phyloP scores from a whole-genome alignment of 2,329 filamentous ascomycete genomes.

The Epichloe aotearoae region DNA sequence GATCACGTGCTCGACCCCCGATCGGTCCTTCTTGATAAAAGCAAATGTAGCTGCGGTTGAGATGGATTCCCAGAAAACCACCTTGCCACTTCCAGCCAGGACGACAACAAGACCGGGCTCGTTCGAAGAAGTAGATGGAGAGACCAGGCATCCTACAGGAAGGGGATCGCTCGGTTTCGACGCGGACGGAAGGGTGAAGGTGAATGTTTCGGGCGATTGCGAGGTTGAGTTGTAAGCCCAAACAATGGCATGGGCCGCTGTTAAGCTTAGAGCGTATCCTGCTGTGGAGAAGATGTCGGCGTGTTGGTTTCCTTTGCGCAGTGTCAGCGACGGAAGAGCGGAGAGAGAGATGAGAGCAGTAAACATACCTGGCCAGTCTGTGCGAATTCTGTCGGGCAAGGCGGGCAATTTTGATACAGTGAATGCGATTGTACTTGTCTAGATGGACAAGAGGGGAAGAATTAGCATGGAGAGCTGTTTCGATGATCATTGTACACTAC shows the following conservation, averaged over 20 bases:
- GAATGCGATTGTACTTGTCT: conserved; percentile 79
- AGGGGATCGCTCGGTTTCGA: conserved; percentile 57
- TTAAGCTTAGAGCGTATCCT: conserved; percentile 69
- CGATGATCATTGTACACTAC: background rate
- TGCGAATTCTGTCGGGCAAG: conserved; percentile 63
- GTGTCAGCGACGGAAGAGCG: background rate
- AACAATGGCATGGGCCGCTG: conserved; percentile 68
- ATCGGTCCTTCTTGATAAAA: conserved; percentile 68
- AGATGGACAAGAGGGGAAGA: conserved; percentile 4
- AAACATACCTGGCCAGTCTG: conserved; percentile 49
- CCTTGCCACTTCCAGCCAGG: conserved; percentile 69
- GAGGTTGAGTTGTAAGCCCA: conserved; percentile 74
- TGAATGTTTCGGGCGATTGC: conserved; percentile 61
- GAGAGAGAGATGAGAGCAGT: background rate
- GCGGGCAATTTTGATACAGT: conserved; percentile 73
- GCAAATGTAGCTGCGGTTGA: conserved; percentile 76
- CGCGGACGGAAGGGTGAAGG: conserved; percentile 64
- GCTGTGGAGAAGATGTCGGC: conserved; percentile 51
- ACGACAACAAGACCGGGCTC: conserved; percentile 81
- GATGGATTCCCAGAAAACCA: conserved; percentile 93
- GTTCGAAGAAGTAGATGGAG: conserved; percentile 60
- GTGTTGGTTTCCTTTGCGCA: conserved; percentile 42
- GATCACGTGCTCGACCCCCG: conserved; percentile 63
- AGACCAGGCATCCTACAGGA: conserved; percentile 72
- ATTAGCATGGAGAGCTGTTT: background rate